Evolutionary conservation across 306 rosid genomes (phyloP).

Genomic region (Sindora glabra): DNA sequence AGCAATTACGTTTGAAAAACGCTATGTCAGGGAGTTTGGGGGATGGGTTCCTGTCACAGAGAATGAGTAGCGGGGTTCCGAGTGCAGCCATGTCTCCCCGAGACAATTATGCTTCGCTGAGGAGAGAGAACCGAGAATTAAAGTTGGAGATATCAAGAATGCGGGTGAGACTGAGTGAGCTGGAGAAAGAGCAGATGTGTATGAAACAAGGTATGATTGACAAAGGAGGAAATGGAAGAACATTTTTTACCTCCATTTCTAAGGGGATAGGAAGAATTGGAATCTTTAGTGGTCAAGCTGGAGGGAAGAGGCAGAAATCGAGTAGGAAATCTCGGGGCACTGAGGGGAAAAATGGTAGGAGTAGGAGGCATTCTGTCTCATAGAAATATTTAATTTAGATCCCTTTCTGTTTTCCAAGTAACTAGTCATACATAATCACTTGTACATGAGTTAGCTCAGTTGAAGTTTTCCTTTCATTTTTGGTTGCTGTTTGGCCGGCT

Average conservation of each 20-base stretch:
- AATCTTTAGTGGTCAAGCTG: conserved; percentile 55
- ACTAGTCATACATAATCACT: neutral
- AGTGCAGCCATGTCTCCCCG: conserved; percentile 90
- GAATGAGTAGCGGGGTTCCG: conserved; percentile 69
- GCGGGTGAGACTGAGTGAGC: conserved; percentile 83
- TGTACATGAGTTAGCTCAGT: neutral
- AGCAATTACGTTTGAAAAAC: conserved; percentile 75
- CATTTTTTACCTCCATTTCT: conserved; percentile 68
- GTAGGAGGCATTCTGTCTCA: conserved; percentile 63
- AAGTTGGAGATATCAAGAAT: conserved; percentile 79
- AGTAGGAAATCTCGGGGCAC: conserved; percentile 45
- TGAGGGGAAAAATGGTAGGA: conserved; percentile 65
- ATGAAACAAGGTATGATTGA: conserved; percentile 86
- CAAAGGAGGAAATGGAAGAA: conserved; percentile 56
- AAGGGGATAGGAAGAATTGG: conserved; percentile 75
- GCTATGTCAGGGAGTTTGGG: conserved; percentile 59
- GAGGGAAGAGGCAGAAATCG: conserved; percentile 52
- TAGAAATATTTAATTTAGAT: conserved; percentile 15
- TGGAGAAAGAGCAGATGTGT: conserved; percentile 77
- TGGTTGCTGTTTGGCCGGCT: neutral
- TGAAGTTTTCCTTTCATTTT: too few relatives aligned
- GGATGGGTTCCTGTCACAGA: conserved; percentile 55
- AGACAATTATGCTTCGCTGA: conserved; percentile 78
- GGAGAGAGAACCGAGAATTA: conserved; percentile 80
- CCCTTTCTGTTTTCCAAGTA: neutral